These are phyloP conservation scores for Chalaropsis thielavioides DNA, from an alignment of 2,329 filamentous ascomycete genomes.

Conservation along the genomic window DNA sequence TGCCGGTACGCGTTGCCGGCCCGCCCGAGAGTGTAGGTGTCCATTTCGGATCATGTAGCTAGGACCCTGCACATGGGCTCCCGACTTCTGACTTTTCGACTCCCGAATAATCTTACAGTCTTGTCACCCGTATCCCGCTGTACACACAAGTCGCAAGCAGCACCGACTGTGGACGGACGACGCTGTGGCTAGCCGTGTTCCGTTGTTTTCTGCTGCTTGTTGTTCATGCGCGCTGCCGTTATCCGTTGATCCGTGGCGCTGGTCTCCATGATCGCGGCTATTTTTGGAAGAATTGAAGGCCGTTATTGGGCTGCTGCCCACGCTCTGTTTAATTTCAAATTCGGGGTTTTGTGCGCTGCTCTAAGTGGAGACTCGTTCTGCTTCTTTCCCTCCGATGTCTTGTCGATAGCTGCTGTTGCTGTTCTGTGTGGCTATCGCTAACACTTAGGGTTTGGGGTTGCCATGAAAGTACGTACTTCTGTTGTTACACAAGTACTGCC, in stretches of 20 bases:
- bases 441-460: background rate
- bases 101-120: background rate
- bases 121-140: background rate
- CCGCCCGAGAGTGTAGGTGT: background rate
- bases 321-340: no score
- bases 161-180: background rate
- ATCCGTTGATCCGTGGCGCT: background rate
- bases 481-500: background rate
- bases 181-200: background rate
- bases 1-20: background rate
- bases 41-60: background rate
- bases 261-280: no score
- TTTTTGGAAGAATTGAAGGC: no score
- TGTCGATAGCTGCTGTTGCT: background rate
- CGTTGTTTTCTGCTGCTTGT: background rate
- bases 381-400: background rate
- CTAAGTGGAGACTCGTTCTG: background rate
- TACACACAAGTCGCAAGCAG: background rate
- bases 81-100: background rate
- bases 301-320: background rate
- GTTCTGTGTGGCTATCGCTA: background rate
- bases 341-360: background rate
- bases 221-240: background rate
- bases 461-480: no score
- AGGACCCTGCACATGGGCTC: background rate